Base-by-base conservation (phyloP, 1,284 basidiomycete species). In the Ustilago tritici region DNA sequence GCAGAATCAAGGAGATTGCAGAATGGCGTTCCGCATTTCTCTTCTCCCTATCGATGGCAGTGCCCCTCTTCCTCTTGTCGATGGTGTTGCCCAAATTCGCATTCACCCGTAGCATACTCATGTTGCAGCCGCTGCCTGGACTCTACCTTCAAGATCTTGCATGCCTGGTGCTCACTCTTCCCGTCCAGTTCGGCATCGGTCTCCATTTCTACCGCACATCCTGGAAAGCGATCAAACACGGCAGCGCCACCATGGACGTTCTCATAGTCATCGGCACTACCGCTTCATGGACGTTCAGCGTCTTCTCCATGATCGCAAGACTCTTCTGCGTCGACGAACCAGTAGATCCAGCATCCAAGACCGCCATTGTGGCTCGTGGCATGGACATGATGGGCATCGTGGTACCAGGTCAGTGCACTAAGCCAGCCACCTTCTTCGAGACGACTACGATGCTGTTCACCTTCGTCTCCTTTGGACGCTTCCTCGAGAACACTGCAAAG, bases 371-470 rank as follows among this genome's bases (percentile, higher is more conserved):
- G 7, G 50, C 58, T 14, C 74, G 69, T 28, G 57, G 54, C 17
- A 65, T 65, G 56, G 70, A 41, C n/a, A 63, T 64, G 57, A 64
- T 68, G 64, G 56, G 28, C 17, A 65, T 61, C 41, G 28, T 43
- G 8, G 28, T 57, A 14, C 62, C 72, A 3, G 89, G 91, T 10
- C 57, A 74, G 34, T 90, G 90, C 62, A 93, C 90, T 84, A 91
- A 90, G 41, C 96, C 97, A 0, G 90, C 93, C 84, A 91, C 95
- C 36, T 99, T 98, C 88, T 99, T 99, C 88, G 97, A 99, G 88
- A 99, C 97, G 1, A 95, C 93, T 82, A 97, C 95, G 17, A 99
- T 99, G 97, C 89, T 99, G 66, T 93, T 99, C 89, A 95, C 92
- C 87, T 99, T 99, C 85, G 93, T 98, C 80, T 95, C 94, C 4